A percentile compares a stretch with the other conserved stretches of the same genome.
These are phyloP conservation scores for Capsaspora owczarzaki DNA, from an alignment of 78 protist species.

Conservation along the genomic window DNA sequence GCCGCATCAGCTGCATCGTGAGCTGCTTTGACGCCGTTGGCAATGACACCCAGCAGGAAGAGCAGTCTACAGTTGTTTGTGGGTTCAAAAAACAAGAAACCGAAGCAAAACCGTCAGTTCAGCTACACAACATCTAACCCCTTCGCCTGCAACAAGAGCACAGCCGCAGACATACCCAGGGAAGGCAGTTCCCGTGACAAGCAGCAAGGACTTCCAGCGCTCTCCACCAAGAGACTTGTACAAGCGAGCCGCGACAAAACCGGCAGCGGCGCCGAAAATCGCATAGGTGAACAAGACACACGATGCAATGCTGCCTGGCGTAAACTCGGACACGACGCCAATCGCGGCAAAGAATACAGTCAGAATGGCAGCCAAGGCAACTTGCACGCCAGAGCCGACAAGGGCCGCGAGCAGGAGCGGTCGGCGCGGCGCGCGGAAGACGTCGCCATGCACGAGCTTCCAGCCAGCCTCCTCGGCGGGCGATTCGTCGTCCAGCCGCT, in stretches of 20 bases:
- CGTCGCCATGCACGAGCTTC: slow-evolving; percentile 97
- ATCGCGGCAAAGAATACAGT: neutral
- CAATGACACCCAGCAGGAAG: too few species aligned
- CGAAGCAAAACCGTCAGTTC: too few species aligned
- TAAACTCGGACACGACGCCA: slow-evolving; percentile 87
- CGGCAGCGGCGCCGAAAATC: slow-evolving; percentile 69
- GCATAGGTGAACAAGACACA: slow-evolving; percentile 73
- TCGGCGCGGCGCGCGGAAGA: slow-evolving; percentile 85
- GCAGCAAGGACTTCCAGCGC: slow-evolving; percentile 66
- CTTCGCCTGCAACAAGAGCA: too few species aligned
- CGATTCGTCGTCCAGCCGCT: slow-evolving; percentile 4
- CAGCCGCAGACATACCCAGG: slow-evolving; percentile 29
- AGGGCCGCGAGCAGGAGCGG: slow-evolving; percentile 48
- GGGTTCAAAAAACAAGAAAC: too few species aligned
- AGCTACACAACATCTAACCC: too few species aligned
- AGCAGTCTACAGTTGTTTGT: too few species aligned
- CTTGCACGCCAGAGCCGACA: slow-evolving; percentile 15
- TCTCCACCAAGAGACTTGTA: slow-evolving; percentile 66
- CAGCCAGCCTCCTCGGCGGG: slow-evolving; percentile 64
- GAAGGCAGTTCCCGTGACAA: neutral
- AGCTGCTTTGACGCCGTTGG: too few species aligned
- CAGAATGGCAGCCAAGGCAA: too few species aligned
- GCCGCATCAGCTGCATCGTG: too few species aligned
- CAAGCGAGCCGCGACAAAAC: slow-evolving; percentile 66
- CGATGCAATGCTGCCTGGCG: slow-evolving; percentile 78